Base-by-base conservation (phyloP, 2,329 filamentous ascomycete genomes). In the Ceratocystis cacaofunesta region DNA sequence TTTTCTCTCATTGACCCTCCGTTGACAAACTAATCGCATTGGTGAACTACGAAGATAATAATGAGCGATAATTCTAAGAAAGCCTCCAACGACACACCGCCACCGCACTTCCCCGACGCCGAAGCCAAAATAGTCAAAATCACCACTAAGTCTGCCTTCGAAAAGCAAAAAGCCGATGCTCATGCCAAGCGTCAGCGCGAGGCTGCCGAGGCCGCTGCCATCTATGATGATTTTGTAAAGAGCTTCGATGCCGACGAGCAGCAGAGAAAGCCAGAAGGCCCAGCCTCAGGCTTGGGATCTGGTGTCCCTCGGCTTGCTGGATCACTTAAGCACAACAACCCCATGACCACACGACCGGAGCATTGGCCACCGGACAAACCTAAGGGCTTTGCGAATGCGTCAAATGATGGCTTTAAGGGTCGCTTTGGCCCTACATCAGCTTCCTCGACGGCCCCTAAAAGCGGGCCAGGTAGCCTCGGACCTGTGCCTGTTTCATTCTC, bases 131-230 rank as follows among this genome's bases (percentile, higher is more conserved):
- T 94, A 62, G 84, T 87, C 65, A 89, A 89, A 61, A 85, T 89
- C 0, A 82, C 86, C 68, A 94, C 92, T 75, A 89, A 94, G 73
- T 95, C 90, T 22, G 81, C 88, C 30, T 96, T 95, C 73, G 92
- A 96, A 76, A 86, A 87, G 70, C 89, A 95, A 74, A 90, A 89
- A 74, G 89, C 89, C 67, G 90, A 95, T 73, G 89, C 89, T 66
- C 90, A 95, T 78, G 90, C 90, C 28, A 96, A 96, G 77, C 86
- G 89, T 67, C 82, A 84, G 70, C 83, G 90, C 70, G 92, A 95
- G 75, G 88, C 87, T 71, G 90, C 87, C 69, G 92, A 96, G 76
- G 95, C 89, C 5, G 89, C 88, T 25, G 90, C 90, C 28, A 90
- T 91, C 0, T 89, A 92, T 74, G 85, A 90, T 70, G 90, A 92